Percentiles rank a stretch among this genome's conserved stretches.
phyloP scores from a whole-genome alignment of 2,329 filamentous ascomycete species.

The Mollisia scopiformis region DNA sequence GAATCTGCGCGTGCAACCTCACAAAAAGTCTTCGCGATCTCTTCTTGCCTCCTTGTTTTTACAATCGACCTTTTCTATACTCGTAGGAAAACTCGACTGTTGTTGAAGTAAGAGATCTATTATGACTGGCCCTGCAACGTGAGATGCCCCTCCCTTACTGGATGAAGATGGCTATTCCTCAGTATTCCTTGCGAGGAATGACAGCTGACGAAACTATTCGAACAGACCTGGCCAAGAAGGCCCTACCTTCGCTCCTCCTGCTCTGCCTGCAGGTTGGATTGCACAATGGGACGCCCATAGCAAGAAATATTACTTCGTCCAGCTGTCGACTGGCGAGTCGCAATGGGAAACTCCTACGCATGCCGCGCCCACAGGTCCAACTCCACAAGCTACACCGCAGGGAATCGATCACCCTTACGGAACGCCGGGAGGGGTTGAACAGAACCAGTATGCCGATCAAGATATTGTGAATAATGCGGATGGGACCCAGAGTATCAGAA shows the following conservation, averaged over 20 bases:
- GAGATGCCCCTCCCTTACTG: conserved; percentile 7
- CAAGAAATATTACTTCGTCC: conserved; percentile 72
- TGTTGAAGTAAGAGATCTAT: neutral
- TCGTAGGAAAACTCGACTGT: neutral
- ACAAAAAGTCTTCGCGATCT: neutral
- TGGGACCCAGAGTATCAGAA: conserved; percentile 62
- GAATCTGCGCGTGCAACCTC: neutral
- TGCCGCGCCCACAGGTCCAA: conserved; percentile 63
- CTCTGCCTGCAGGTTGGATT: conserved; percentile 68
- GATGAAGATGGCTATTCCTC: neutral
- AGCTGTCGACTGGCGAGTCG: conserved; percentile 71
- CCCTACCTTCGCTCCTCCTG: conserved; percentile 50
- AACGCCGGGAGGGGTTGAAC: conserved; percentile 33
- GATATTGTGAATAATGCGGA: conserved; percentile 63
- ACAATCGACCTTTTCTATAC: neutral
- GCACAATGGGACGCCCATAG: conserved; percentile 68
- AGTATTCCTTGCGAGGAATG: neutral
- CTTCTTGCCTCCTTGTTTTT: neutral
- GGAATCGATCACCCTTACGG: conserved; percentile 61
- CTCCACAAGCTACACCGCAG: conserved; percentile 53
- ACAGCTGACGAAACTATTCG: conserved; percentile 12
- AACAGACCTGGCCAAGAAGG: conserved; percentile 39
- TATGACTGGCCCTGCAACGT: conserved; percentile 37
- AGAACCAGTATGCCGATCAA: conserved; percentile 22
- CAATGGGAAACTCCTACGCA: conserved; percentile 76